Base-by-base conservation (phyloP, 2,329 filamentous ascomycete species). In the Fusarium pseudoanthophilum region DNA sequence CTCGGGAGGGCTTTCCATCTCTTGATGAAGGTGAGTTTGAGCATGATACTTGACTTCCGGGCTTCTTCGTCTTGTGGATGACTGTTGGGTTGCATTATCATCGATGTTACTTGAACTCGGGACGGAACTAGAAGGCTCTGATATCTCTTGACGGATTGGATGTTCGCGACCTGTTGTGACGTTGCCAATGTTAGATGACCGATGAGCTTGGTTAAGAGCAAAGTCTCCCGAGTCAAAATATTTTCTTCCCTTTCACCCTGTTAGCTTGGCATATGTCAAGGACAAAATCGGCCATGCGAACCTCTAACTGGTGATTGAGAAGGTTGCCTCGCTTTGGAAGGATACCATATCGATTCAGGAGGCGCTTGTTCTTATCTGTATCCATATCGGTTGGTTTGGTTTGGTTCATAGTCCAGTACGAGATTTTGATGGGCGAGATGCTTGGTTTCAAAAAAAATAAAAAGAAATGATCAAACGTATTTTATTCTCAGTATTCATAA, bases 221-320 rank as follows among this genome's bases (percentile, higher is more conserved):
- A 75, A 75, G 49, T 75, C 72, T 20, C 73, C 72, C 15, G 72
- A 75, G 32, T 75, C 72, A 18, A 75, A 75, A 32, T 71, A 75
- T 20, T 71, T 69, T 34, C 72, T 71, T 53, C 53, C 58, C 72
- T 75, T 20, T 0, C 1, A 37, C 37, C 9, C 4, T 21, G 39
- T 72, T 18, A 66, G 53, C n/a, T 56, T 21, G 16, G 13, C 24
- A 14, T 4, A 13, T 13, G 8, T 6, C 7, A 21, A 15, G 13
- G 13, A 15, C 5, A 46, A 7, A 16, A 34, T 21, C 4, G 6
- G 13, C 45, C 9, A 10, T 46, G 30, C 55, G 21, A 32, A 73
- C 69, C 43, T 75, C 69, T 48, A 75, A 26, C 43, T 75, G 72
- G 45, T 71, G 69, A 48, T 71, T 61, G 51, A 73, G 69, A 43